phyloP scores from a whole-genome alignment of 106 monocot genomes.

The Dioscorea dumetorum region DNA sequence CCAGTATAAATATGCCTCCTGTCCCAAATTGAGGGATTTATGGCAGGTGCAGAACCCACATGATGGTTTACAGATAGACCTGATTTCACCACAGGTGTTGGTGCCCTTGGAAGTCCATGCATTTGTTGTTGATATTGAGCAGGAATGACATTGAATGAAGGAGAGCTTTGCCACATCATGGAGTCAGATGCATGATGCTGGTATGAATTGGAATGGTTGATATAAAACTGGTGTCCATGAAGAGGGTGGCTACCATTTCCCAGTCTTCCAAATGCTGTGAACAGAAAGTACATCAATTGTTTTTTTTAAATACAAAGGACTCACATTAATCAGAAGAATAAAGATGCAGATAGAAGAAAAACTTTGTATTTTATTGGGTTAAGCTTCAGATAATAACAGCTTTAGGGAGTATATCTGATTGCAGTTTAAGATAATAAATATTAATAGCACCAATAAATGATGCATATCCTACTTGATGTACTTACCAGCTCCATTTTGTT shows the following conservation, averaged over 20 bases:
- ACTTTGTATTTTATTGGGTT: too few species aligned
- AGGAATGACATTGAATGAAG: conserved; percentile 40
- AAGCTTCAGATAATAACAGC: too few species aligned
- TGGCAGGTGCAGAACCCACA: conserved; percentile 40
- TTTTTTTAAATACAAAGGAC: too few species aligned
- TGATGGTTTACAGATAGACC: conserved; percentile 21
- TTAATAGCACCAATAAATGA: too few species aligned
- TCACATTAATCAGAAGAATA: too few species aligned
- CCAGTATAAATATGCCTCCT: conserved; percentile 18
- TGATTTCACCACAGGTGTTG: conserved; percentile 25
- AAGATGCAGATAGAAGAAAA: too few species aligned
- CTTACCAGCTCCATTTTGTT: conserved; percentile 45
- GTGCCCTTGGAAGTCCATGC: conserved; percentile 28
- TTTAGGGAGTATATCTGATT: too few species aligned
- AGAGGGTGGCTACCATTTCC: conserved; percentile 60
- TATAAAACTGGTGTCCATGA: conserved; percentile 54
- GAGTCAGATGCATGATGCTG: conserved; percentile 19
- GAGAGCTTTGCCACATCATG: conserved; percentile 50
- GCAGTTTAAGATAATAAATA: too few species aligned
- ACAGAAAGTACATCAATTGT: background rate
- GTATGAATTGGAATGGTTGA: conserved; percentile 47
- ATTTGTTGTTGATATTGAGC: conserved; percentile 23
- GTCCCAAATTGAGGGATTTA: conserved; percentile 35
- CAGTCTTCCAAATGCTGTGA: conserved; percentile 31
- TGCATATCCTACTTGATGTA: background rate